Evolutionary conservation across 1,139 yeast genomes (phyloP), one percentile per base, ranked within the genome.

Genomic region (Candida sanyaensis): DNA sequence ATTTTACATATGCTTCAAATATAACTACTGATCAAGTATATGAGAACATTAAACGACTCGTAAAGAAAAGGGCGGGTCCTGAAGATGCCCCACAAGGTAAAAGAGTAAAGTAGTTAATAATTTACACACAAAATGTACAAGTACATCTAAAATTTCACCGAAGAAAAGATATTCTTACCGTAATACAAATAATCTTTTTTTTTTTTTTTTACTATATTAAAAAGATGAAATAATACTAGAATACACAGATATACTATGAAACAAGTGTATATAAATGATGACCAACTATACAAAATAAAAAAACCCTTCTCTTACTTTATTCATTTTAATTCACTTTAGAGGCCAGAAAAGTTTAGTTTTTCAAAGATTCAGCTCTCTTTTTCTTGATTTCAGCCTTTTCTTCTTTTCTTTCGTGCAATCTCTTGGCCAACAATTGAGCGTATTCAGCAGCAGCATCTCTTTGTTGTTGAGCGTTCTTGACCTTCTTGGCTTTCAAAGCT

Each of bases 391-490:
- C 97, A 80, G 96, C 97, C 83, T 83, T 89, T 81, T 89, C 96
- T 77, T 96, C 95, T 85, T 92, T 92, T 84, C 93, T 88, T 81
- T 92, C 98, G 78, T 90, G 88, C 77, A 92, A 88, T 81, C 98
- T 95, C 84, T 91, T 82, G 73, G 99, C 98, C 78, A 93, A 86
- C 76, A 93, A 84, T 81, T 91, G 96, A 73, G 98, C 96, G 87
- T 93, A 93, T 80, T 93, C 99, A 74, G 98, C 96, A 80, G 99
- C 99, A 80, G 96, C 97, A 77, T 93, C 98, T 90, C 96, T 91
- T 83, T 91, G 97, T 72, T 89, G 91, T 84, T 90, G 96, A 77
- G 98, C 97, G 78, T 89, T 89, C 83, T 86, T 88, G 75, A 89
- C 82, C 88, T 93, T 93, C 79, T 86, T 82, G 66, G 97, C 85